Percentiles rank a stretch among this genome's conserved stretches.
phyloP scores from a whole-genome alignment of 129 eudicot species.

The sunflower (Helianthus annuus) region HanXRQr2.0-SUNRISE NC_035435.2:40446648-40447147 shows the following conservation, averaged over 20 bases:
- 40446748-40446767: constrained; percentile 18
- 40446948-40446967: constrained; percentile 57
- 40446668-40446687: neutral
- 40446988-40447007: constrained; percentile 43
- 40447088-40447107: neutral
- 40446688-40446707: neutral
- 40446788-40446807: constrained; percentile 18
- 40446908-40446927: neutral
- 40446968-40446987: constrained; percentile 53
- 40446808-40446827: constrained; percentile 28
- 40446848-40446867: neutral
- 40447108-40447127: constrained; percentile 31
- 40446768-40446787: constrained; percentile 24
- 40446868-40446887: neutral
- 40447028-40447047: neutral
- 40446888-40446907: neutral
- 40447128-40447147: constrained; percentile 38
- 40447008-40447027: constrained; percentile 59
- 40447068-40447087: constrained; percentile 10
- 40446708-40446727: constrained; percentile 21
- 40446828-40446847: constrained; percentile 40
- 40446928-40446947: constrained; percentile 41
- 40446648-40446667: neutral
- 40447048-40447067: neutral
- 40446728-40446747: constrained; percentile 10